Evolutionary conservation across 1,284 basidiomycete genomes (phyloP), one percentile per base, ranked within the genome.

Genomic region (Lentinus polychrous): DNA sequence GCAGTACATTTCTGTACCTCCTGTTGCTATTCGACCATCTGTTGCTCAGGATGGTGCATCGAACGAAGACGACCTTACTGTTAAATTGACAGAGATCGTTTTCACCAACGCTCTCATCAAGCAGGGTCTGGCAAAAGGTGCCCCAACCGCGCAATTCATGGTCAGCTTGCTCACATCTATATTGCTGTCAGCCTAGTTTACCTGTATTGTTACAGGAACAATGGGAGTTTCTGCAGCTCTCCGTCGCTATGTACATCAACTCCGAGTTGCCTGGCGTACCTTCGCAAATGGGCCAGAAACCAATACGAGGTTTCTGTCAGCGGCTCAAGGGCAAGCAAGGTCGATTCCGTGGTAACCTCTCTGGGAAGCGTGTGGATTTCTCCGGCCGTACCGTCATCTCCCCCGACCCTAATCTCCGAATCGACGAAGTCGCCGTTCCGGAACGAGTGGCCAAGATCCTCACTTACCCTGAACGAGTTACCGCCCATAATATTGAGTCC

Each of bases 1-100:
- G 96, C 95, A 98, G 66, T 99, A 99, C 67, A 86, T 99, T 14
- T 96, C 94, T 31, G 96, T 99, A 12, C 96, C 96, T 15, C 96
- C 96, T 0, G 94, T 97, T 35, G 96, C 92, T 64, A 99, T 99
- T 51, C 84, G 96, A 39, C 96, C 96, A 0, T 97, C 94, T 4
- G 96, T 99, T 1, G 88, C 91, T 0, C 96, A 99, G 65, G 96
- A 99, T 60, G 92, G 89, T 11, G 94, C 94, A 14, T 94, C 91
- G 24, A 99, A 98, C 62, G 96, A 99, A 70, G 96, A 99, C 60
- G 96, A 99, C 65, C 75, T 99, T 33, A 99, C 96, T 0, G 92
- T 96, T 56, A 99, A 99, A 63, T 79, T 99, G 12, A 91, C 92
- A 4, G 96, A 99, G 66, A 99, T 99, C 52, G 91, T 97, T 18